These are phyloP conservation scores for Rhododendron griersonianum DNA, from an alignment of 148 eudicot genomes.

Conservation along the genomic window DNA sequence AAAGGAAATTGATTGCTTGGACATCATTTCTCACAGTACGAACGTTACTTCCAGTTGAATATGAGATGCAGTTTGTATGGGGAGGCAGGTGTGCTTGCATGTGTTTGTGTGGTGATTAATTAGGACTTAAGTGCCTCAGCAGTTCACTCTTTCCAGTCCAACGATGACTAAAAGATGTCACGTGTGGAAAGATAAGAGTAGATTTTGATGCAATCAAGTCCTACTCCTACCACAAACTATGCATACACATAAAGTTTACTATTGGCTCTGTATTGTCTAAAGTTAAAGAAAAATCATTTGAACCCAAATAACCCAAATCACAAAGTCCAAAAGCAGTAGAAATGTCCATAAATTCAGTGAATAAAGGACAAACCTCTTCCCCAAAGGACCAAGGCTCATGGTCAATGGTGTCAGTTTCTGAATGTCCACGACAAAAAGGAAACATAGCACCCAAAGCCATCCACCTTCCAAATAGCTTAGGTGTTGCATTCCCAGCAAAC, in stretches of 20 bases:
- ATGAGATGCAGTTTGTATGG: not conserved
- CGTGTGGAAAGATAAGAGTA: not conserved
- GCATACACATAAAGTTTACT: not conserved
- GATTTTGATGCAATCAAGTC: not conserved
- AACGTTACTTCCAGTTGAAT: not conserved
- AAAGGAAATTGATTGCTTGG: not conserved
- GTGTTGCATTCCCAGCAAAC: slow-evolving; percentile 96
- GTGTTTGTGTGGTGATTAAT: not conserved
- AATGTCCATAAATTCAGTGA: not conserved
- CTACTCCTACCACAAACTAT: not conserved
- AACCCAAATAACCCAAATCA: not conserved
- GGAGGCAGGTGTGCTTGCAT: not conserved
- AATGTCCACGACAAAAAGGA: slow-evolving; percentile 97
- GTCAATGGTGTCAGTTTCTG: slow-evolving; percentile 64
- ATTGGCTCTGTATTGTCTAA: not conserved
- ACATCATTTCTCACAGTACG: not conserved
- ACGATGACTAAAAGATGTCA: not conserved
- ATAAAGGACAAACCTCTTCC: slow-evolving; percentile 54
- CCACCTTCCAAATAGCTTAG: slow-evolving; percentile 96
- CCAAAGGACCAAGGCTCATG: slow-evolving; percentile 99
- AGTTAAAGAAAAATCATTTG: not conserved
- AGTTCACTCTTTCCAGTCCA: not conserved
- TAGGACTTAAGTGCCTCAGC: not conserved
- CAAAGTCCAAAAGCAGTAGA: slow-evolving; percentile 9
- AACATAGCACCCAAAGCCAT: slow-evolving; percentile 94